Percentiles rank a stretch among this genome's conserved stretches.
Conservation (phyloP, 2,329 filamentous ascomycete genomes). For the Cladosporium sp. region DNA sequence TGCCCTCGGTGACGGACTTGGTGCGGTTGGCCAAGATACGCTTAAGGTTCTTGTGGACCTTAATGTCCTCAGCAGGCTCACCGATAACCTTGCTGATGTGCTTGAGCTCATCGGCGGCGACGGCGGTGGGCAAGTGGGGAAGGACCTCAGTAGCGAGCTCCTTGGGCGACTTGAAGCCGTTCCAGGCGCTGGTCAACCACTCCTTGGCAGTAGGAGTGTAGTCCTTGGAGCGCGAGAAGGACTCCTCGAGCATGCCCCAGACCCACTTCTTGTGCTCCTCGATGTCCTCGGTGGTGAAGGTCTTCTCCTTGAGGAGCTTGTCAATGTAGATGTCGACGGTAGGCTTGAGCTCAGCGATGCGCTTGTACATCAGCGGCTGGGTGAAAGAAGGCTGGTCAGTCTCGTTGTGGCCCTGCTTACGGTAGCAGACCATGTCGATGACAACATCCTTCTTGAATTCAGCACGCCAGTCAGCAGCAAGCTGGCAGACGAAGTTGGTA, state of each 20-base stretch:
- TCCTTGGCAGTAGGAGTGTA: conserved; percentile 96
- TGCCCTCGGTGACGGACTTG: conserved; percentile 88
- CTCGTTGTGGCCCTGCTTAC: conserved; percentile 98
- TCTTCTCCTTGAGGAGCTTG: conserved; percentile 86
- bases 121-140: conserved; percentile 83
- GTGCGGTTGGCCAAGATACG: conserved; percentile 87
- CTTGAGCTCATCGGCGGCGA: conserved; percentile 70
- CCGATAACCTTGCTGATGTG: conserved; percentile 82
- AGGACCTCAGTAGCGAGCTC: conserved; percentile 93
- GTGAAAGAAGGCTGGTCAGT: conserved; percentile 99
- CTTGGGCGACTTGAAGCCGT: conserved; percentile 98
- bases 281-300: conserved; percentile 95
- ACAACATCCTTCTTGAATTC: conserved; percentile 99
- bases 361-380: conserved; percentile 99
- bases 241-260: conserved; percentile 98
- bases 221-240: conserved; percentile 95
- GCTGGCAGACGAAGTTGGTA: conserved; percentile 95
- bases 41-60: conserved; percentile 92
- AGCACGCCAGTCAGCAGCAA: conserved; percentile 96
- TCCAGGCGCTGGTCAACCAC: conserved; percentile 98
- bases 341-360: conserved; percentile 78
- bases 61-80: conserved; percentile 77
- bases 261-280: conserved; percentile 80
- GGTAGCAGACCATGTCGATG: conserved; percentile 97
- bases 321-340: conserved; percentile 90